phyloP scores from a whole-genome alignment of 352 stramenopile genomes.

The Phytophthora quininea region DNA sequence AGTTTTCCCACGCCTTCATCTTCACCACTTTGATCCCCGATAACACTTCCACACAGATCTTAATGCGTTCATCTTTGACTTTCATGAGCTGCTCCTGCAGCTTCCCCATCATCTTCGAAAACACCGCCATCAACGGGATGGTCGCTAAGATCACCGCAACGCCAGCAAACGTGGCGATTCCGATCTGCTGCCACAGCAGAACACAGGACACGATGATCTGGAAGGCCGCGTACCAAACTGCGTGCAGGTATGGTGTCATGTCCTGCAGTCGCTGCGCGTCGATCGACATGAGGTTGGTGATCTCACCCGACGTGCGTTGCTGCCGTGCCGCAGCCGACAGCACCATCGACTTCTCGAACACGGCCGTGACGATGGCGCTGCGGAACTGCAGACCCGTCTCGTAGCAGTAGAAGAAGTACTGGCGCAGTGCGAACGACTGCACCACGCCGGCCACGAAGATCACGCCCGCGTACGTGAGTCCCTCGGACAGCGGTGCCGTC shows the following conservation, averaged over 20 bases:
- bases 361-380: slow-evolving; percentile 71
- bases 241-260: slow-evolving; percentile 93
- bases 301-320: slow-evolving; percentile 92
- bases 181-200: slow-evolving; percentile 78
- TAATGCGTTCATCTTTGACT: slow-evolving; percentile 94
- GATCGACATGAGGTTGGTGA: slow-evolving; percentile 98
- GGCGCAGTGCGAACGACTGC: slow-evolving; percentile 75
- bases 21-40: slow-evolving; percentile 67
- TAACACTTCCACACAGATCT: slow-evolving; percentile 85
- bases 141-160: slow-evolving; percentile 94
- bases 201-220: slow-evolving; percentile 81
- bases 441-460: slow-evolving; percentile 78
- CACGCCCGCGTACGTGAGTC: slow-evolving; percentile 63
- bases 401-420: slow-evolving; percentile 91
- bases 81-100: slow-evolving; percentile 89
- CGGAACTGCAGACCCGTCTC: slow-evolving; percentile 79
- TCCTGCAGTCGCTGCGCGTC: slow-evolving; percentile 96
- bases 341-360: slow-evolving; percentile 89
- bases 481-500: slow-evolving; percentile 54
- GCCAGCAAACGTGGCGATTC: slow-evolving; percentile 89
- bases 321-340: slow-evolving; percentile 73
- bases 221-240: slow-evolving; percentile 89
- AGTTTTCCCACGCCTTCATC: slow-evolving; percentile 58
- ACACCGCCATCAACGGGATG: slow-evolving; percentile 90
- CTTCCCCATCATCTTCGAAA: slow-evolving; percentile 88